Conservation (phyloP, 2,329 filamentous ascomycete genomes). For the Microsporum ferrugineum region DNA sequence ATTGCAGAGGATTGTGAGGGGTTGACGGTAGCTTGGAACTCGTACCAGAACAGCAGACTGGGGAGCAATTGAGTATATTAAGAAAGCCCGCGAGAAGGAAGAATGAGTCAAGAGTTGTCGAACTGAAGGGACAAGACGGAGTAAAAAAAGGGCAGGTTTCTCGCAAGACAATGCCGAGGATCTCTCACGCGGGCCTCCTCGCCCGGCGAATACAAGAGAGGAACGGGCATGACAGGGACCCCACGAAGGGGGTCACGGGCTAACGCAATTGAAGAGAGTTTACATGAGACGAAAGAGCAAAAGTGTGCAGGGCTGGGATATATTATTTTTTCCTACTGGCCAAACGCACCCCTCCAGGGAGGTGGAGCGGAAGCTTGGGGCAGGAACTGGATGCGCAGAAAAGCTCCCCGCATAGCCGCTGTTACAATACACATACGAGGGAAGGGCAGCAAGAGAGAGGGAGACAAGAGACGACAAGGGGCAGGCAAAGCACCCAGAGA, state of each 20-base stretch:
- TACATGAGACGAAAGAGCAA: neutral
- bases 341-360: neutral
- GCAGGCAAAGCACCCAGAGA: neutral
- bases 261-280: conserved; percentile 1
- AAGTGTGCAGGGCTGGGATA: neutral
- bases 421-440: neutral
- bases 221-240: conserved; percentile 1
- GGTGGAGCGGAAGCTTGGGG: conserved; percentile 4
- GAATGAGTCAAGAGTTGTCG: neutral
- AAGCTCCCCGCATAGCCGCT: conserved; percentile 2
- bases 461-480: neutral
- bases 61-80: neutral
- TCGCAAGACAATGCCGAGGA: conserved; percentile 1
- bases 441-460: neutral
- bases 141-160: neutral
- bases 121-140: neutral
- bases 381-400: neutral
- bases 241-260: neutral
- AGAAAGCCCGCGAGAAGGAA: neutral
- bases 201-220: neutral
- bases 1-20: neutral
- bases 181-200: neutral
- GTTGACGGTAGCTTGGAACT: neutral
- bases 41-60: neutral
- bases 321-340: conserved; percentile 1